Evolutionary conservation across 805 yeast genomes (phyloP), one percentile per base, ranked within the genome.

Genomic region (Zygosaccharomyces bailii): DNA sequence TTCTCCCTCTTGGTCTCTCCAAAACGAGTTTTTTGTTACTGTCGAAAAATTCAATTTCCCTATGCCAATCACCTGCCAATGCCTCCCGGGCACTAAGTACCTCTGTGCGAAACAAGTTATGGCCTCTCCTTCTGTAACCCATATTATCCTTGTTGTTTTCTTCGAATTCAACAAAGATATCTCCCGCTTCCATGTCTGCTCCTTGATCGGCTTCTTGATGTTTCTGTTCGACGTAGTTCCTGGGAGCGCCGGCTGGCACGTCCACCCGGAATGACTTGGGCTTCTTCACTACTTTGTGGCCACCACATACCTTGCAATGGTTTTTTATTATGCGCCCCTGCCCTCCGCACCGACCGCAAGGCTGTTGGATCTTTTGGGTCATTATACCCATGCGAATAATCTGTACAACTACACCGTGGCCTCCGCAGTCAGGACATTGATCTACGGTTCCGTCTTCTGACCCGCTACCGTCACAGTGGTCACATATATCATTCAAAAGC

Each of bases 131-230:
- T 64, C 96, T 76, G 67, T 82, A 93, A 5, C 99, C 99, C 76
- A 87, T 61, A 59, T 85, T 83, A 14, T 67, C 59, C 9, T 42
- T 44, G 23, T 44, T 38, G 31, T 73, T 69, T 66, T 91, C 97
- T 24, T 58, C 60, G 30, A 87, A 60, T 33, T 70, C 72, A n/a
- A 89, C 71, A 19, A 74, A 62, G 44, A 93, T 68, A 66, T 91
- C 87, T 14, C 99, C 99, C 3, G 96, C 78, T 4, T 73, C 76
- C 73, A 79, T 75, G 43, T 86, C 95, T 2, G 98, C 97, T 52
- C 75, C 74, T 59, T 81, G 84, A 60, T 91, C 95, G 4, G 91
- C 89, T 63, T 88, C 88, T 2, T 91, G 95, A 39, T 72, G 72
- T 40, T 83, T 68, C 1, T 76, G 74, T 52, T 79, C 78, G 33